phyloP scores from a whole-genome alignment of 1,139 yeast species.

The Kurtzmaniella quercitrusa region DNA sequence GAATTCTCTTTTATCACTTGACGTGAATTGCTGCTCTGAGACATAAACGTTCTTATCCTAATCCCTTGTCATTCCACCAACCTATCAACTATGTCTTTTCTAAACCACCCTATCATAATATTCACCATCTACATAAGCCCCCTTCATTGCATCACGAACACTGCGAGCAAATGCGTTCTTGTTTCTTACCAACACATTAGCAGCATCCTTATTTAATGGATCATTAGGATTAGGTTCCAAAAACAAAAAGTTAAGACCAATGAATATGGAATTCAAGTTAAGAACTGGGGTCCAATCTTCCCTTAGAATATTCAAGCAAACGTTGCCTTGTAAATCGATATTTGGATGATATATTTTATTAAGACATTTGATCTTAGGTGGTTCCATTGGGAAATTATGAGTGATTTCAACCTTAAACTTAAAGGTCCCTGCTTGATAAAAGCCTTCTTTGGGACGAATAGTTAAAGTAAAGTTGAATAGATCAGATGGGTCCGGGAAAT shows the following conservation, averaged over 20 bases:
- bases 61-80: too few relatives aligned
- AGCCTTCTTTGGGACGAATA: conserved; percentile 76
- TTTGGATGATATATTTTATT: conserved; percentile 89
- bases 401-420: conserved; percentile 60
- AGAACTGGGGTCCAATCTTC: conserved; percentile 98
- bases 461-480: conserved; percentile 57
- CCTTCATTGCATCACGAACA: conserved; percentile 68
- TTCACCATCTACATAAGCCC: conserved; percentile 57
- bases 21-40: too few relatives aligned
- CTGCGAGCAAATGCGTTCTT: conserved; percentile 51
- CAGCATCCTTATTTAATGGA: conserved; percentile 90
- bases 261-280: conserved; percentile 72
- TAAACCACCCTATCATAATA: conserved; percentile 57
- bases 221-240: conserved; percentile 90
- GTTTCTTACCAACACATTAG: conserved; percentile 62
- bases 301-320: conserved; percentile 83
- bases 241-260: conserved; percentile 82
- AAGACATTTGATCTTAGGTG: conserved; percentile 77
- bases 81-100: background rate
- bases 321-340: conserved; percentile 84
- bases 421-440: conserved; percentile 67
- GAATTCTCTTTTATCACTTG: too few relatives aligned
- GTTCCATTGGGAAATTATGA: conserved; percentile 83
- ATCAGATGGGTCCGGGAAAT: conserved; percentile 53
- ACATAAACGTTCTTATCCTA: too few relatives aligned